Conservation (phyloP, 768 basidiomycete species). For the Suillus lakei region DNA sequence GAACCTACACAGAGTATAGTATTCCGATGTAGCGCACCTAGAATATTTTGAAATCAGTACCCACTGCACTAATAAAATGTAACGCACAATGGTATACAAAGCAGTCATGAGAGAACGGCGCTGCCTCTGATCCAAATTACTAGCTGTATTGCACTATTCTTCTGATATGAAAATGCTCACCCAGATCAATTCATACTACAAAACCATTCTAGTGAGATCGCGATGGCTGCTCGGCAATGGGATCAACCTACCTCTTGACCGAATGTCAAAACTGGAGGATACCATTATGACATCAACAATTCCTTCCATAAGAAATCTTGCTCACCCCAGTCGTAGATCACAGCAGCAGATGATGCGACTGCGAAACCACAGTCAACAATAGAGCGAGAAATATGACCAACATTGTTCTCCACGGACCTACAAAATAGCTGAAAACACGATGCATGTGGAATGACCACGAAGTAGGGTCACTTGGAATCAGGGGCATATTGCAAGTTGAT, state of each 20-base stretch:
- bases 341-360: not conserved
- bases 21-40: not conserved
- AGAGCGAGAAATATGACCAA: not conserved
- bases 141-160: not conserved
- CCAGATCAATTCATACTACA: not conserved
- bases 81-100: not conserved
- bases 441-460: not conserved
- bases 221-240: not conserved
- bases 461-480: not conserved
- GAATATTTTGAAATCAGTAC: not conserved
- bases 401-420: not conserved
- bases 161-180: not conserved
- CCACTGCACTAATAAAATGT: not conserved
- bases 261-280: not conserved
- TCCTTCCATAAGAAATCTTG: not conserved
- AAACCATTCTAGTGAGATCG: not conserved
- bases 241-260: conserved; percentile 1
- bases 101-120: not conserved
- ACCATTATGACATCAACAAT: not conserved
- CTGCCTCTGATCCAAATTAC: not conserved
- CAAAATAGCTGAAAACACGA: not conserved
- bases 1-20: not conserved
- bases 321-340: not conserved
- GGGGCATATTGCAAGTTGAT: not conserved
- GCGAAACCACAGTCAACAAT: not conserved